Evolutionary conservation across 148 eudicot species (phyloP), one percentile per base, ranked within the genome.

Genomic region (Gaultheria prostrata): DNA sequence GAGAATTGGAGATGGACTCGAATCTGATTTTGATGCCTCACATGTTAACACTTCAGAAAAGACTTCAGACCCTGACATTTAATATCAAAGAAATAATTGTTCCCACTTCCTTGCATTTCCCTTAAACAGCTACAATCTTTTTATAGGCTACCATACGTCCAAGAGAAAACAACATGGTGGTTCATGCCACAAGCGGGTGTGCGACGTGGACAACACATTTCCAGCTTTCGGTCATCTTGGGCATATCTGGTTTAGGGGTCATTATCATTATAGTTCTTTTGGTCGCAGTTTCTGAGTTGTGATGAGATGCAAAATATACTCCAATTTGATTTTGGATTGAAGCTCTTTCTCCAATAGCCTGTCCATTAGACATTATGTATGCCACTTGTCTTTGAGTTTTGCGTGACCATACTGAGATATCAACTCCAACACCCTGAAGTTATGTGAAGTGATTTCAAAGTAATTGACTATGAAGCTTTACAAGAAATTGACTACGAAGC

Each of bases 151-250:
- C 63, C 43, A 28, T 61, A 5, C 3, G 13, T 61, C 80, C 43
- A 51, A 17, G 57, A 50, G 9, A 77, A 28, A 53, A 51, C 11
- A 77, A 28, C 10, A 30, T 32, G 48, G 43, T 78, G 69, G 15
- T 32, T 54, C 80, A 53, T 30, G 81, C 46, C 67, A 30, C 21
- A 33, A 13, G 43, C n/a, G 2, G 48, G 18, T 57, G 82, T 35
- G n/a, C 1, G 6, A 17, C 21, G 3, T 11, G 43, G 43, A 78
- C 33, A 45, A 32, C 7, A 54, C n/a, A 11, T 53, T 78, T 53
- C 65, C 48, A 78, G 67, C 69, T 78, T 32, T 63, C 33, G 32
- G 33, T 53, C 81, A 53, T 65, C 61, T 32, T 39, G 43, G 43
- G 43, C 43, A 39, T 39, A 39, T 39, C 6, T 39, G 15, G 15